Conservation (phyloP, 129 eudicot genomes). For the Smallanthus sonchifolius region DNA sequence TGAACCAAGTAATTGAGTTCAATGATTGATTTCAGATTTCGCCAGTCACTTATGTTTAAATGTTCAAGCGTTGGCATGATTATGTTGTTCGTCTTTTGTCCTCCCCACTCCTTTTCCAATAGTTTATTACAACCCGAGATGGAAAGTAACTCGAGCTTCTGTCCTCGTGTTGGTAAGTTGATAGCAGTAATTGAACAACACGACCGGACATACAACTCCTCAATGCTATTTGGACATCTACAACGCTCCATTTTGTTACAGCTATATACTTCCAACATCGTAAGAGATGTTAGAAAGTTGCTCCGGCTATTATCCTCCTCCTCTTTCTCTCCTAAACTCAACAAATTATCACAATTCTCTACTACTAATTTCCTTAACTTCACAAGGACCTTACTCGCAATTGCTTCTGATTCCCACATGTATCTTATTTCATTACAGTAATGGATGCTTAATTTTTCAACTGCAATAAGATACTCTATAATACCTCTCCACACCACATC, state of each 20-base stretch:
- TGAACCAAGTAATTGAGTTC: background rate
- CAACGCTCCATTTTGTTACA: background rate
- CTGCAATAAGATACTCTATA: background rate
- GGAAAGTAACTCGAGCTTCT: background rate
- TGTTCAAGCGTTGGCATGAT: background rate
- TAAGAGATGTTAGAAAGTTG: constrained; percentile 1
- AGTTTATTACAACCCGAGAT: background rate
- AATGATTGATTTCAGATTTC: constrained; percentile 10
- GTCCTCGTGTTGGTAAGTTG: background rate
- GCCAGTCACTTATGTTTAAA: background rate
- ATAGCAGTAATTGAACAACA: background rate
- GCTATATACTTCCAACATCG: background rate
- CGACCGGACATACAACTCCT: no score
- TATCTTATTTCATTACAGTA: background rate
- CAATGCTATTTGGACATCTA: background rate
- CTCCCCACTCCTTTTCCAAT: background rate
- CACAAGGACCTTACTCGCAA: background rate
- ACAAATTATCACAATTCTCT: background rate
- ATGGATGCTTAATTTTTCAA: background rate
- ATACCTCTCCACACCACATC: constrained; percentile 3
- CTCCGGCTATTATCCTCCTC: no score
- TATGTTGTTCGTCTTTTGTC: background rate
- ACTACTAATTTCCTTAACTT: background rate
- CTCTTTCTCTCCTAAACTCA: constrained; percentile 5
- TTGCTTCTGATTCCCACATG: constrained; percentile 12